Percentiles rank a stretch among this genome's conserved stretches.
Evolutionary conservation across 78 protist genomes (phyloP).

Genomic region (Guillardia theta): DNA sequence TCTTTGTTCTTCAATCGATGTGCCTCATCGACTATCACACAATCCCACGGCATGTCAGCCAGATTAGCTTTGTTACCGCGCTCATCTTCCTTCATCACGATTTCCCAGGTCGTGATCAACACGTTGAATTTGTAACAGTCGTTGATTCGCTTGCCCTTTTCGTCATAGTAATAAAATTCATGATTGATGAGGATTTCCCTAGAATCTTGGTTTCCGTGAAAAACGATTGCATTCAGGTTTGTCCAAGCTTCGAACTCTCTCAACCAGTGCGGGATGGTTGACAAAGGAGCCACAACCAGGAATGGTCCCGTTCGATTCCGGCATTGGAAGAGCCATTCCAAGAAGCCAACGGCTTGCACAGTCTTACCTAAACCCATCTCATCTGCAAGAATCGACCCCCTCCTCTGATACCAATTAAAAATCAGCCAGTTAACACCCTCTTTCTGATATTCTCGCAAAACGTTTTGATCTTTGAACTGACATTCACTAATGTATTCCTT

Average conservation of each 20-base stretch:
- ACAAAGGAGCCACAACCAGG: constrained; percentile 89
- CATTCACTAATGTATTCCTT: too few species aligned
- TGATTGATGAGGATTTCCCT: neutral
- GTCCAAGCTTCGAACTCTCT: constrained; percentile 54
- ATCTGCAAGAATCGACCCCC: constrained; percentile 62
- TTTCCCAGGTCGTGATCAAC: constrained; percentile 88
- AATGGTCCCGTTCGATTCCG: constrained; percentile 76
- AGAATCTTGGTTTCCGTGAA: too few species aligned
- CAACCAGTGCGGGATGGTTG: constrained; percentile 83
- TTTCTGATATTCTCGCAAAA: constrained; percentile 76
- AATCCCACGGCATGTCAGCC: constrained; percentile 78
- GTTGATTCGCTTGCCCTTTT: neutral
- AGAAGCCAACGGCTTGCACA: constrained; percentile 81
- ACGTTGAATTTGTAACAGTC: constrained; percentile 74
- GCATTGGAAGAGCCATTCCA: constrained; percentile 74
- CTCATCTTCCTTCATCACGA: constrained; percentile 81
- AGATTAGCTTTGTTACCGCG: constrained; percentile 71
- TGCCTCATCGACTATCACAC: constrained; percentile 96
- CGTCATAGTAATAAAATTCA: neutral
- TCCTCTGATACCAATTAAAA: constrained; percentile 38
- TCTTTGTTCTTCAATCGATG: constrained; percentile 97
- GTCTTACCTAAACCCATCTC: constrained; percentile 91
- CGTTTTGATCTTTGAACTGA: too few species aligned
- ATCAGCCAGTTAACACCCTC: constrained; percentile 87
- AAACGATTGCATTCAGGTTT: neutral